Base-by-base conservation (phyloP, 148 eudicot species). In the Cornus suecica region DNA sequence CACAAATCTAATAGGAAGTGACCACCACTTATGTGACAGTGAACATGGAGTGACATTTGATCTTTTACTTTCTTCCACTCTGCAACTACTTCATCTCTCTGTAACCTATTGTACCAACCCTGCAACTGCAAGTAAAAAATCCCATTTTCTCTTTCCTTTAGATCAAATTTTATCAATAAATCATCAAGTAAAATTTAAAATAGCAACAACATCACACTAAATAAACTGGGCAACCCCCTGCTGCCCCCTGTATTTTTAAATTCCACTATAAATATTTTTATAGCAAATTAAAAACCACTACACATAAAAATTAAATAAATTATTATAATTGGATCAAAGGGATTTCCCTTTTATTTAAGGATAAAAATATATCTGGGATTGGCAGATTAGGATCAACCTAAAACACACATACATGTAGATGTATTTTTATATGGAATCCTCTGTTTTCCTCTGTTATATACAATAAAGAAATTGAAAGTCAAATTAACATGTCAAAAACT, bases 11-110 rank as follows among this genome's bases (percentile, higher is more conserved):
- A 80, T 61, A 95, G 79, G 72, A 92, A 91, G 82, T 95, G 99
- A 28, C 97, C 99, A 31, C 99, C 99, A 81, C 99, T 95, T 29
- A 95, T 91, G 87, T 95, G 99, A 78, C 97, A 91, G 67, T 95
- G 99, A 66, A 94, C 98, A 82, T 94, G 98, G 8, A 94, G 88
- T 0, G 99, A 95, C 97, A 92, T 95, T 45, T 80, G 88, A n/a
- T 79, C 98, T 80, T 90, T 88, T 16, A 94, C 86, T 76, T 92
- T 90, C 90, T 87, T 94, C 98, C 98, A 94, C 52, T 92, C 98
- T 81, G 95, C 98, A 13, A 95, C 94, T 69, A 95, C 97, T 71
- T 95, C 98, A 83, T 94, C 98, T 77, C 98, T 90, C 28, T 92
- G 88, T 34, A 94, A n/a, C 78, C 80, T 92, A 83, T 92, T 90